Base-by-base conservation (phyloP, 2,329 filamentous ascomycete genomes). In the Hypoxylon sp. region DNA sequence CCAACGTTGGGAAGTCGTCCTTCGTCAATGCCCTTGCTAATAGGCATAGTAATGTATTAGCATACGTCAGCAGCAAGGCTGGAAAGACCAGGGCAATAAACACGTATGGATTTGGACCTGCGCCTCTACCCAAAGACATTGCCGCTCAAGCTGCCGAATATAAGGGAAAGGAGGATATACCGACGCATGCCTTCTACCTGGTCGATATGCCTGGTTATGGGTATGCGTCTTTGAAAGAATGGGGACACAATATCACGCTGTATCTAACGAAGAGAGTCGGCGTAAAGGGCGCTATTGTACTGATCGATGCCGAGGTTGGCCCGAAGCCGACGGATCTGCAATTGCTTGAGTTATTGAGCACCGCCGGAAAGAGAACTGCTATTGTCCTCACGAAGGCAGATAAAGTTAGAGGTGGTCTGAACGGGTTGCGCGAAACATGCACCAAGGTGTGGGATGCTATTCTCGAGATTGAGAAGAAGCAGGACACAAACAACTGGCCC, bases 1-100 rank as follows among this genome's bases (percentile, higher is more conserved):
- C 93, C 71, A 97, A 97, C 77, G 93, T 94, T 46, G 93, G 93
- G 76, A 97, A 97, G 79, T 96, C 93, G 1, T 93, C 93, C 15
- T 92, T 97, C 72, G 90, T 97, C 80, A 97, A 97, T 76, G 91
- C 92, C 17, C 86, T 97, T 35, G 88, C 91, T 1, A 90, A 90
- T 35, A 86, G 88, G 31, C 79, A 88, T 61, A 85, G 82, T 3
- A 75, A 65, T 27, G 60, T 42, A 32, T 77, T 85, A 5, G 87
- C 87, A 11, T 80, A 82, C 52, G 85, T 86, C 24, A 86, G 85
- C 74, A 77, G 80, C 15, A 79, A 78, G 19, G 85, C 87, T 0
- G 87, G 87, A 8, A 84, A 82, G 72, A 89, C 87, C 1, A 82
- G 79, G 35, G 82, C 83, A 31, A 83, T 89, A 78, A 89, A 88